These are phyloP conservation scores for Candida sp. DNA, from an alignment of 1,139 yeast species.

Conservation along the genomic window DNA sequence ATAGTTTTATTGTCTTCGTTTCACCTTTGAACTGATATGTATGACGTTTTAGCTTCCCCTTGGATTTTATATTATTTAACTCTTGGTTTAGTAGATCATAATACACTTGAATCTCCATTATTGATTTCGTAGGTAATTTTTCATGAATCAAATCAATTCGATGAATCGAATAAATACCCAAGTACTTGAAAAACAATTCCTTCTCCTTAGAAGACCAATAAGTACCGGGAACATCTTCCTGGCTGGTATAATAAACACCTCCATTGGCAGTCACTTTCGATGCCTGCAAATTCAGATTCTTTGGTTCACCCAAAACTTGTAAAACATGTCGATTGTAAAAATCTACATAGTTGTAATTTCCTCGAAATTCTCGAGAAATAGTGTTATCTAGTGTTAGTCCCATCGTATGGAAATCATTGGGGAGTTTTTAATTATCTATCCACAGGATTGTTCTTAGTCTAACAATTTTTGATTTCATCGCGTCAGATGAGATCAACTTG, in stretches of 20 bases:
- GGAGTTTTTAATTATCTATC: conserved; percentile 1
- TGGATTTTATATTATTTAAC: conserved; percentile 16
- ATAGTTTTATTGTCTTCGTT: conserved; percentile 8
- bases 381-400: background rate
- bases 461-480: background rate
- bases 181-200: conserved; percentile 19
- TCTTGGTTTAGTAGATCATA: conserved; percentile 34
- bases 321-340: conserved; percentile 20
- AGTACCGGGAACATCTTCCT: conserved; percentile 11
- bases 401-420: background rate
- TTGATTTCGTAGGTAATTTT: conserved; percentile 37
- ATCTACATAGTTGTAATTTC: conserved; percentile 18
- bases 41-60: conserved; percentile 3
- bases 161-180: conserved; percentile 50
- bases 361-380: conserved; percentile 11
- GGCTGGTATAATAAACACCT: conserved; percentile 5
- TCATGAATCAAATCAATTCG: conserved; percentile 36
- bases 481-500: background rate
- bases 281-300: conserved; percentile 4
- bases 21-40: conserved; percentile 4
- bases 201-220: conserved; percentile 21
- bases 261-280: conserved; percentile 11
- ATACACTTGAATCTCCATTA: conserved; percentile 44
- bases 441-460: background rate
- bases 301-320: conserved; percentile 6